Percentiles rank a stretch among this genome's conserved stretches.
Conservation (phyloP, 2,329 filamentous ascomycete genomes). For the Fusarium pseudonygamai region DNA sequence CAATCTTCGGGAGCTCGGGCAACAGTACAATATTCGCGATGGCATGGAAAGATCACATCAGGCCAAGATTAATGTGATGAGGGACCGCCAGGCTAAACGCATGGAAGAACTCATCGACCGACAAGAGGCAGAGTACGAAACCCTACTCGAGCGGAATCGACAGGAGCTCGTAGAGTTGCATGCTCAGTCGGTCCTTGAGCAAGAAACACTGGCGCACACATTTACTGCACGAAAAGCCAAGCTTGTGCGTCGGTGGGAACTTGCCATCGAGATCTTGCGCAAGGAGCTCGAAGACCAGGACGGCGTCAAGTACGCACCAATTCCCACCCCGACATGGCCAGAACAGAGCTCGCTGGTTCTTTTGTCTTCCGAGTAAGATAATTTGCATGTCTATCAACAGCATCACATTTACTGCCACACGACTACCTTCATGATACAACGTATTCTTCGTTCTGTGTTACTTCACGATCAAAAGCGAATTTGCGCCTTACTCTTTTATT, state of each 20-base stretch:
- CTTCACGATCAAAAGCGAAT: background rate
- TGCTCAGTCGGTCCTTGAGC: constrained; percentile 59
- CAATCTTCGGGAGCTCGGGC: constrained; percentile 66
- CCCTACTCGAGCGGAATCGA: constrained; percentile 56
- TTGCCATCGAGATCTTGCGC: constrained; percentile 63
- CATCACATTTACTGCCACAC: background rate
- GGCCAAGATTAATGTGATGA: constrained; percentile 70
- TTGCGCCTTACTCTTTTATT: constrained; percentile 4
- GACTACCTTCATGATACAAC: background rate
- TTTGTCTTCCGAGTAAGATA: background rate
- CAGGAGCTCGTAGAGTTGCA: constrained; percentile 61
- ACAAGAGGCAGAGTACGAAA: constrained; percentile 62
- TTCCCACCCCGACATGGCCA: constrained; percentile 49
- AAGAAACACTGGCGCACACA: constrained; percentile 55
- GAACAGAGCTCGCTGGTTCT: constrained; percentile 14
- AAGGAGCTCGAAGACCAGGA: constrained; percentile 60
- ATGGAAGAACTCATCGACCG: constrained; percentile 67
- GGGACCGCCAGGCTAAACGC: constrained; percentile 69
- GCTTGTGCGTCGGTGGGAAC: constrained; percentile 60
- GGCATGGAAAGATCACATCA: constrained; percentile 68
- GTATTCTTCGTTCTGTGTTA: background rate
- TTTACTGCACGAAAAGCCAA: constrained; percentile 58
- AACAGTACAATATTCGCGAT: constrained; percentile 69
- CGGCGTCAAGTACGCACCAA: constrained; percentile 53
- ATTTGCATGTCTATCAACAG: background rate